Percentiles rank a stretch among this genome's conserved stretches.
Evolutionary conservation across 1,139 yeast species (phyloP).

Genomic region (Diutina rugosa): DNA sequence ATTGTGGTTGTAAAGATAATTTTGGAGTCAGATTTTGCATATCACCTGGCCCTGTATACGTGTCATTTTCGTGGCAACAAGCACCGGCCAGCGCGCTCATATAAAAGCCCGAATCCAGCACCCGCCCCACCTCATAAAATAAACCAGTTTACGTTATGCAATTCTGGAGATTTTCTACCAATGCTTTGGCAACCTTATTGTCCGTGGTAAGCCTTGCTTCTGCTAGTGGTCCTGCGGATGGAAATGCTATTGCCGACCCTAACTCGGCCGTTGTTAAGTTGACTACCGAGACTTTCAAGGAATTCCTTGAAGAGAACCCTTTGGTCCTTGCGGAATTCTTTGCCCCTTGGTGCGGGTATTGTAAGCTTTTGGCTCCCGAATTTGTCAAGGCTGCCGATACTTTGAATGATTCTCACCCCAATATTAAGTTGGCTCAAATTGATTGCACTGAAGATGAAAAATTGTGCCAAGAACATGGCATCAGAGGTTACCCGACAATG

Average conservation of each 20-base stretch:
- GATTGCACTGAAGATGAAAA: constrained; percentile 86
- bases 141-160: background rate
- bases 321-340: constrained; percentile 88
- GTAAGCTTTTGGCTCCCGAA: constrained; percentile 90
- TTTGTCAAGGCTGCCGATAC: constrained; percentile 73
- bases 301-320: constrained; percentile 58
- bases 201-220: constrained; percentile 5
- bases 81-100: background rate
- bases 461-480: constrained; percentile 61
- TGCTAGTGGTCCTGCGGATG: constrained; percentile 31
- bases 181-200: background rate
- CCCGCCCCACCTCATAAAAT: background rate
- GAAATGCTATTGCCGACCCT: constrained; percentile 62
- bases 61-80: background rate
- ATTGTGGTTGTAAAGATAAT: too few relatives aligned
- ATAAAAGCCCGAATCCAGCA: background rate
- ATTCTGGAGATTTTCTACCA: constrained; percentile 1
- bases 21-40: background rate
- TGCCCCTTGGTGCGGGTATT: constrained; percentile 99
- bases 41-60: background rate
- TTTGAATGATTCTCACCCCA: constrained; percentile 42
- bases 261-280: constrained; percentile 84
- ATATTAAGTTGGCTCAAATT: constrained; percentile 75
- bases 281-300: constrained; percentile 43
- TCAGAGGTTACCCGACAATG: constrained; percentile 88